phyloP scores from a whole-genome alignment of 768 basidiomycete genomes.

The Trametes gibbosa region DNA sequence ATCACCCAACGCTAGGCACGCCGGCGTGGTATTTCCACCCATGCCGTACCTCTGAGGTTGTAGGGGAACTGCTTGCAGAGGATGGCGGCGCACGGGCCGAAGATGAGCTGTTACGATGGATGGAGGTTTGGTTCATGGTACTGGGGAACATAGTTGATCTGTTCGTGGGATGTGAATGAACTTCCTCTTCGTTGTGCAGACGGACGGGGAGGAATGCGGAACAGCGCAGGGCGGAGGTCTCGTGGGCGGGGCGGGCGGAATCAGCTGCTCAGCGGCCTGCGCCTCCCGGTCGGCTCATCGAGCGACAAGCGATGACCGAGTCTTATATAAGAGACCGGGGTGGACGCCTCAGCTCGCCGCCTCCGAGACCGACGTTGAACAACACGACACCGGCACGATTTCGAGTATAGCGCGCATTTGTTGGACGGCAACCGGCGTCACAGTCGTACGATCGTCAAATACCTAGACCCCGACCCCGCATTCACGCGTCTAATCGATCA shows the following conservation, averaged over 20 bases:
- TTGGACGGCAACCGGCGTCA: background rate
- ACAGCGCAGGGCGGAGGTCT: constrained; percentile 3
- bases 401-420: background rate
- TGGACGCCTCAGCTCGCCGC: constrained; percentile 1
- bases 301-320: constrained; percentile 8
- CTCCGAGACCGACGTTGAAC: background rate
- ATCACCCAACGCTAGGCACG: constrained; percentile 74
- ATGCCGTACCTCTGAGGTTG: constrained; percentile 66
- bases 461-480: constrained; percentile 16
- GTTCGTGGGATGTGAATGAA: background rate
- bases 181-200: background rate
- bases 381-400: constrained; percentile 16
- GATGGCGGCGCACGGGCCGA: constrained; percentile 31
- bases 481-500: constrained; percentile 20
- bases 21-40: constrained; percentile 89
- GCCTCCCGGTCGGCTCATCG: background rate
- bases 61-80: constrained; percentile 67
- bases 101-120: constrained; percentile 45
- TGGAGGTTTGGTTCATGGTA: constrained; percentile 79
- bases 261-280: constrained; percentile 9
- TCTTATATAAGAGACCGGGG: constrained; percentile 8
- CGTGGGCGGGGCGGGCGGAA: constrained; percentile 2
- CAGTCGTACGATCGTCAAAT: constrained; percentile 24
- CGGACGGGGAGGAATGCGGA: background rate
- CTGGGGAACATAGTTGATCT: constrained; percentile 63